Conservation (phyloP, 1,139 yeast genomes). For the Hemisphaericaspora subhashii region DNA sequence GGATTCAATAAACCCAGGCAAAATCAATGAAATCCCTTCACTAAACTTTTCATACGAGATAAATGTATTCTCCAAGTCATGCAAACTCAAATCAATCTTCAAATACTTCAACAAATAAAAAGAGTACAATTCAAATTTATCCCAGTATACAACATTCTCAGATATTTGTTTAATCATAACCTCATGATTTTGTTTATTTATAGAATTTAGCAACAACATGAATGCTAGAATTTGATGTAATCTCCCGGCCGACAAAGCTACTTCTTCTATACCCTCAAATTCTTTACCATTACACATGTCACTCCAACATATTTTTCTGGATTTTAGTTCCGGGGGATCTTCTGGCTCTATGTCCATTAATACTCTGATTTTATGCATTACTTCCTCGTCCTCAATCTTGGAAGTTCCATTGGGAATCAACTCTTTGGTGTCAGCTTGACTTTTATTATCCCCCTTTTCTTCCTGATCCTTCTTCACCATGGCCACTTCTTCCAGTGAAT, state of each 20-base stretch:
- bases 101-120: slow-evolving; percentile 46
- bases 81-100: slow-evolving; percentile 26
- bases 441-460: slow-evolving; percentile 1
- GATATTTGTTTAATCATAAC: slow-evolving; percentile 17
- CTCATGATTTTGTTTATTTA: slow-evolving; percentile 27
- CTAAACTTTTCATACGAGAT: slow-evolving; percentile 39
- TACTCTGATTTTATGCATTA: slow-evolving; percentile 8
- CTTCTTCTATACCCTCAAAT: slow-evolving; percentile 28
- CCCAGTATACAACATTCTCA: slow-evolving; percentile 28
- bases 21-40: slow-evolving; percentile 24
- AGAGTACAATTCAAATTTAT: slow-evolving; percentile 32
- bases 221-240: slow-evolving; percentile 44
- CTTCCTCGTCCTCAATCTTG: too few relatives aligned
- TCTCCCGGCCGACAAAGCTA: slow-evolving; percentile 34
- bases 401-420: too few relatives aligned
- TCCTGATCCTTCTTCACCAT: slow-evolving; percentile 4
- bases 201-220: slow-evolving; percentile 32
- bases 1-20: slow-evolving; percentile 39
- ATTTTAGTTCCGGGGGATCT: slow-evolving; percentile 15
- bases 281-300: slow-evolving; percentile 19
- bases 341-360: slow-evolving; percentile 12
- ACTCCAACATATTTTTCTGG: slow-evolving; percentile 25
- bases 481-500: neutral
- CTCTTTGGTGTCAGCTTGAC: neutral
- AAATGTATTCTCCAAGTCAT: slow-evolving; percentile 18